Base-by-base conservation (phyloP, 768 basidiomycete genomes). In the Mycena epipterygia region DNA sequence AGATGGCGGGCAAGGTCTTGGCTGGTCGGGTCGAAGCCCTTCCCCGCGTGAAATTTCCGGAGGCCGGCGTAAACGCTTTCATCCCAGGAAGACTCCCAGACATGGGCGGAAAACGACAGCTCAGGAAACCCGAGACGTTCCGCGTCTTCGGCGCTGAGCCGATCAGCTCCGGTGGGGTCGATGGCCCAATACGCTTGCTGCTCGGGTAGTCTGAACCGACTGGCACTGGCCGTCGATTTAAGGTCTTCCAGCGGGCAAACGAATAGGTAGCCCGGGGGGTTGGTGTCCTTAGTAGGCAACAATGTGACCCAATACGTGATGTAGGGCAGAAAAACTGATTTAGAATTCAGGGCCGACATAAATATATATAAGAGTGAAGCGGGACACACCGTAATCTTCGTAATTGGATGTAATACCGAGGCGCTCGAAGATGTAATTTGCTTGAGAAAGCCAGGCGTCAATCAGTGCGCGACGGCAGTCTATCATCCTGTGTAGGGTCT, bases 341-440 rank as follows among this genome's bases (percentile, higher is more conserved):
- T 19, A 21, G 17, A 9, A 44, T 44, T 44, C 6, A 44, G 42
- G 23, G 48, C 37, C 17, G 48, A 49, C 5, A 2, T 44, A 21
- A 27, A 25, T 11, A 49, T 46, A 25, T n/a, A n/a, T n/a, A n/a
- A n/a, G n/a, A n/a, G n/a, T n/a, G n/a, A n/a, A n/a, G n/a, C n/a
- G n/a, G n/a, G n/a, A 49, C 59, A 27, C 12, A 48, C 59, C n/a
- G 13, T 61, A 61, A 14, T 61, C 23, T 6, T 64, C 37, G 37
- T 53, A 32, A 21, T 53, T 27, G 23, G 49, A 52, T 1, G 25
- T n/a, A 12, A 53, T 42, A 0, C 16, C 4, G 17, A 61, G 44
- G 23, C 44, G 46, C 4, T 9, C 37, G 59, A 61, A 49, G 33
- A 61, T 61, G 17, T 61, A 19, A 30, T 61, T 61, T 19, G 59